A percentile compares a stretch with the other conserved stretches of the same genome.
These are phyloP conservation scores for Talaromyces amestolkiae DNA, from an alignment of 2,329 filamentous ascomycete species.

Conservation along the genomic window DNA sequence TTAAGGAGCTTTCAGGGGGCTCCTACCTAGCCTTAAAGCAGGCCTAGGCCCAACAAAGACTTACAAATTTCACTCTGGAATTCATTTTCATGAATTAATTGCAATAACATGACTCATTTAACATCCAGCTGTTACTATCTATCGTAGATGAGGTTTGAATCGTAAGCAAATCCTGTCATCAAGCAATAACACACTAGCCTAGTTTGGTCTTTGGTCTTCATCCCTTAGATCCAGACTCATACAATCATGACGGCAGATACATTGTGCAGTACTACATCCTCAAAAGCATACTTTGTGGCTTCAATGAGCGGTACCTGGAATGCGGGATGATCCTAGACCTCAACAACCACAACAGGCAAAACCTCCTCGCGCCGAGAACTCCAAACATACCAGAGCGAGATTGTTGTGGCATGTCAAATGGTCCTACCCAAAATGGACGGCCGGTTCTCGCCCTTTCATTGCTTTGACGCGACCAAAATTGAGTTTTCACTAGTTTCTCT, in stretches of 20 bases:
- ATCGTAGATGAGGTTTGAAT: background rate
- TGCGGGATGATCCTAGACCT: background rate
- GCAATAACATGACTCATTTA: background rate
- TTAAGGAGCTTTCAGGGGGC: background rate
- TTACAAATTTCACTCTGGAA: background rate
- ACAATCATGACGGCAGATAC: background rate
- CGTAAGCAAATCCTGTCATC: background rate
- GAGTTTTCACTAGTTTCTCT: background rate
- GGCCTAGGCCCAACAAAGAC: background rate
- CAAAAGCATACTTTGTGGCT: background rate
- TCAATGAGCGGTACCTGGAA: background rate
- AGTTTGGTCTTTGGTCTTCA: background rate
- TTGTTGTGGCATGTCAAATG: constrained; percentile 9
- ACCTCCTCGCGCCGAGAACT: background rate
- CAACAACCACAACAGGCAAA: background rate
- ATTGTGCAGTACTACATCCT: background rate
- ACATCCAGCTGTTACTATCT: background rate
- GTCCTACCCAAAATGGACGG: background rate
- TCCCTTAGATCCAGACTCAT: background rate
- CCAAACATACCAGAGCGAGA: constrained; percentile 9
- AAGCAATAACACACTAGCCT: background rate
- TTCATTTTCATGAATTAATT: background rate
- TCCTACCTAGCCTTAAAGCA: background rate
- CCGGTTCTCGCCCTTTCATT: background rate
- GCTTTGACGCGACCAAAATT: background rate